Conservation (phyloP, 768 basidiomycete genomes). For the Suillus variegatus region DNA sequence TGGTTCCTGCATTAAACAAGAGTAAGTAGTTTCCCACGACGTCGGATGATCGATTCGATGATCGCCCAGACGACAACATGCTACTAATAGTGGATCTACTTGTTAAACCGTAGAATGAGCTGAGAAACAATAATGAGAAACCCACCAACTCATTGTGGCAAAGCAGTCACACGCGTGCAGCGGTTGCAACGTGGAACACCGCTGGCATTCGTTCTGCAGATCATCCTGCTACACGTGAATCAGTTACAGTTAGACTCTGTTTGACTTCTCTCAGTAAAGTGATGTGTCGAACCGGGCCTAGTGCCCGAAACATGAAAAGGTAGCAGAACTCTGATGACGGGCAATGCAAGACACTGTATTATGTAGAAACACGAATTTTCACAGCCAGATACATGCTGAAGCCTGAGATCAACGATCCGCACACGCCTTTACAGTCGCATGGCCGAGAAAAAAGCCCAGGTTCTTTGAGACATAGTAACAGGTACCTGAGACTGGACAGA, state of each 20-base stretch:
- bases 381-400: background rate
- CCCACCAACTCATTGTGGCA: too few species aligned
- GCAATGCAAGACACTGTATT: background rate
- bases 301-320: background rate
- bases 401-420: background rate
- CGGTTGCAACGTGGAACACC: background rate
- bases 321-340: background rate
- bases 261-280: too few species aligned
- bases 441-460: background rate
- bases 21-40: background rate
- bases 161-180: background rate
- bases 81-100: too few species aligned
- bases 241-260: too few species aligned
- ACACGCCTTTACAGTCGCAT: background rate
- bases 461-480: background rate
- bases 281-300: too few species aligned
- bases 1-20: background rate
- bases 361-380: background rate
- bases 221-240: background rate
- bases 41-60: background rate
- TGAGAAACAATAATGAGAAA: too few species aligned
- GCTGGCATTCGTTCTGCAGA: background rate
- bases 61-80: background rate
- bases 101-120: background rate
- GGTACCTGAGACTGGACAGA: too few species aligned